Percentiles rank a stretch among this genome's conserved stretches.
Conservation (phyloP, 495 filamentous ascomycete species). For the Trichoderma gamsii region DNA sequence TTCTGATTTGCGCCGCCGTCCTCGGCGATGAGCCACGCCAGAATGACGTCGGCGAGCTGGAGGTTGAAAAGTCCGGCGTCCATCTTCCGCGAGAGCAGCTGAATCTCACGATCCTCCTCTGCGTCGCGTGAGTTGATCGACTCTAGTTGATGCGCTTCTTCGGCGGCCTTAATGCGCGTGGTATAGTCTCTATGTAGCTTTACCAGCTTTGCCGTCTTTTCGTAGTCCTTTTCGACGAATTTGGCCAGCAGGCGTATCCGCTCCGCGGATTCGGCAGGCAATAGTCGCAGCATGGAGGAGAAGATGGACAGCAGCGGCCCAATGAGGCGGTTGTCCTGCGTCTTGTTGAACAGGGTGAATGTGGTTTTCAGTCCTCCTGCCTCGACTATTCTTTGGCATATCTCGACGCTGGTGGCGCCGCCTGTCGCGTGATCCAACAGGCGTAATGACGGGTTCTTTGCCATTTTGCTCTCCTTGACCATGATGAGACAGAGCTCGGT, state of each 20-base stretch:
- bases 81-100: conserved; percentile 77
- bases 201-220: conserved; percentile 67
- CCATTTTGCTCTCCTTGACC: conserved; percentile 65
- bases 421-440: conserved; percentile 78
- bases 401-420: conserved; percentile 45
- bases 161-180: conserved; percentile 55
- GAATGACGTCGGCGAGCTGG: conserved; percentile 78
- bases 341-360: conserved; percentile 89
- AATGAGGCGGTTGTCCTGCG: conserved; percentile 60
- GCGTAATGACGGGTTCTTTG: conserved; percentile 67
- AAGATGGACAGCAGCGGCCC: conserved; percentile 92
- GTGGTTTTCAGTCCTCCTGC: conserved; percentile 77
- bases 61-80: conserved; percentile 83
- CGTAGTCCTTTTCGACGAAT: conserved; percentile 91
- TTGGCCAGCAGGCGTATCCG: conserved; percentile 85
- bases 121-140: conserved; percentile 45
- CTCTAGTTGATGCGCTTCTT: conserved; percentile 49
- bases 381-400: conserved; percentile 73
- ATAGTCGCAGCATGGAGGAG: conserved; percentile 68
- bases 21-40: conserved; percentile 91
- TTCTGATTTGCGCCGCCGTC: conserved; percentile 70
- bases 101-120: conserved; percentile 50
- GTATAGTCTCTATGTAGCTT: conserved; percentile 67
- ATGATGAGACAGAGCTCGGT: conserved; percentile 89
- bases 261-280: conserved; percentile 72